Evolutionary conservation across 352 stramenopile genomes (phyloP).

Genomic region (Globisporangium ultimum): DNA sequence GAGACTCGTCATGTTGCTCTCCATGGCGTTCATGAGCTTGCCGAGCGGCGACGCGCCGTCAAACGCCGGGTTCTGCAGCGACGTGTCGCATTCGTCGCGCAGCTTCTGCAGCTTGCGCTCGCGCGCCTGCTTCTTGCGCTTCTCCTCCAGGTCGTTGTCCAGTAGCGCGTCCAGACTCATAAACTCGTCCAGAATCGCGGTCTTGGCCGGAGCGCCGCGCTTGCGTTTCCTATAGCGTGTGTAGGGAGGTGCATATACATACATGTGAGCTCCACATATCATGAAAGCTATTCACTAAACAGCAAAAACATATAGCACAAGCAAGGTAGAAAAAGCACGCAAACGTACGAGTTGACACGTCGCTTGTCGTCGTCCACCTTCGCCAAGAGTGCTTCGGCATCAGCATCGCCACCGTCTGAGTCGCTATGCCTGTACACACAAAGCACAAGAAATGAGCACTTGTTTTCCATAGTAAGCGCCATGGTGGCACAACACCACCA

Average conservation of each 20-base stretch:
- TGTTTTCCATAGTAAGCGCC: no score
- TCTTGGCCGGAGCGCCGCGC: slow-evolving; percentile 18
- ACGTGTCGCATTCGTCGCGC: slow-evolving; percentile 41
- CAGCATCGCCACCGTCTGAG: slow-evolving; percentile 22
- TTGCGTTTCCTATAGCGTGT: slow-evolving; percentile 22
- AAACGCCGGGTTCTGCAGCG: slow-evolving; percentile 10
- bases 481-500: no score
- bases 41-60: slow-evolving; percentile 35
- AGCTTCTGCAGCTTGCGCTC: slow-evolving; percentile 55
- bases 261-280: neutral
- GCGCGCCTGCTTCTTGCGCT: slow-evolving; percentile 53
- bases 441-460: no score
- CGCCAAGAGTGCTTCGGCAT: slow-evolving; percentile 36
- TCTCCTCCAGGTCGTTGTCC: slow-evolving; percentile 50
- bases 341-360: slow-evolving; percentile 23
- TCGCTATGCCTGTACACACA: neutral
- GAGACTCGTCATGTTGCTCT: slow-evolving; percentile 66
- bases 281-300: neutral
- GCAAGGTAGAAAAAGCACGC: no score
- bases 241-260: neutral
- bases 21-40: slow-evolving; percentile 70
- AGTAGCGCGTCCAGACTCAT: slow-evolving; percentile 74
- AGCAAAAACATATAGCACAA: no score
- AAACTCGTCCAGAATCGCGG: slow-evolving; percentile 58
- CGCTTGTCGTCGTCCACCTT: slow-evolving; percentile 42